phyloP scores from a whole-genome alignment of 208 protist genomes.

The Porcisia deanei region DNA sequence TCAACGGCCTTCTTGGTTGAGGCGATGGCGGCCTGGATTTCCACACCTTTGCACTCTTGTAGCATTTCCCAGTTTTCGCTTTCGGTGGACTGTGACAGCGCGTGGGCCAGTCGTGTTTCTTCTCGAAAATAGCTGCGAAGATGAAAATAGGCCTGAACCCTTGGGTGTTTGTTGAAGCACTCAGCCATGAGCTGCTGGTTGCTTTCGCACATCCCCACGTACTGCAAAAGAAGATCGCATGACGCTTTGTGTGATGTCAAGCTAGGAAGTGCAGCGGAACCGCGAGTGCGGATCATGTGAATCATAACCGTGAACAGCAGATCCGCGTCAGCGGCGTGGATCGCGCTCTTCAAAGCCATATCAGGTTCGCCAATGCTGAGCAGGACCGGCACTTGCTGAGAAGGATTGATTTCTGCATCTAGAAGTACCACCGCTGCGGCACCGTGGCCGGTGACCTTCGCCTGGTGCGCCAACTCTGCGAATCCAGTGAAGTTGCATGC shows the following conservation, averaged over 20 bases:
- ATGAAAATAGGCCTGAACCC: constrained; percentile 40
- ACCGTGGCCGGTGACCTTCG: constrained; percentile 47
- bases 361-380: constrained; percentile 75
- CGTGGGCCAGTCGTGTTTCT: constrained; percentile 32
- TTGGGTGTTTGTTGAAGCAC: constrained; percentile 48
- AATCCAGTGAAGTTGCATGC: constrained; percentile 44
- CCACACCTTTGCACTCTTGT: constrained; percentile 54
- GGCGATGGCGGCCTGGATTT: constrained; percentile 42
- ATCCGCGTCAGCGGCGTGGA: constrained; percentile 48
- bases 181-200: constrained; percentile 41
- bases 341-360: constrained; percentile 50
- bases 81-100: constrained; percentile 28
- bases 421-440: constrained; percentile 61
- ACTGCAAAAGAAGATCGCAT: constrained; percentile 51
- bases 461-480: constrained; percentile 60
- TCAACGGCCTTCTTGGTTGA: constrained; percentile 34
- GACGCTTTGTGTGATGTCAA: constrained; percentile 33
- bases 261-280: constrained; percentile 34
- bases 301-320: constrained; percentile 72
- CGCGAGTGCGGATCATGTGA: constrained; percentile 53
- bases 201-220: constrained; percentile 40
- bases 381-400: constrained; percentile 57
- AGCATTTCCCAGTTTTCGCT: constrained; percentile 57
- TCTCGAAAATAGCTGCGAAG: constrained; percentile 56
- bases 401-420: constrained; percentile 49